phyloP scores from a whole-genome alignment of 495 filamentous ascomycete genomes.

The Elasticomyces elasticus region DNA sequence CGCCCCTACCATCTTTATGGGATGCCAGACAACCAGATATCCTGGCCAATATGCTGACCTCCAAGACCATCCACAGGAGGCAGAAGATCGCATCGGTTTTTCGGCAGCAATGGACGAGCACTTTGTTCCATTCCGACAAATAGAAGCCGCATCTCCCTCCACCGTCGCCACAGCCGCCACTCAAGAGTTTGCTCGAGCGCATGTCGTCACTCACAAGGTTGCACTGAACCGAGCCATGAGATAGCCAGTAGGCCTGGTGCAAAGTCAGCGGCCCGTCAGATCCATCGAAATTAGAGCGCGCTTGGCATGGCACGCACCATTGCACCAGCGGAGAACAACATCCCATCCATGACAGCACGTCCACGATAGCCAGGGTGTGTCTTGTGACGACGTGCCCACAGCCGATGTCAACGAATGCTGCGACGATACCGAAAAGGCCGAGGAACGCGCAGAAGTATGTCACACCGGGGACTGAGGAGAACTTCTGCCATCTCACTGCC shows the following conservation, averaged over 20 bases:
- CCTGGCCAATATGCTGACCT: too few species aligned
- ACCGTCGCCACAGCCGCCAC: not conserved
- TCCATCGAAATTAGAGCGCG: not conserved
- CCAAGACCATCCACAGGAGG: too few species aligned
- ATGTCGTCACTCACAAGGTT: too few species aligned
- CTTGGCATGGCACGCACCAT: slow-evolving; percentile 2
- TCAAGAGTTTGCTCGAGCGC: too few species aligned
- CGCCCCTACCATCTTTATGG: too few species aligned
- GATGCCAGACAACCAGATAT: too few species aligned
- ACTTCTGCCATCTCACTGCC: slow-evolving; percentile 9
- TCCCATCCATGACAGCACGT: slow-evolving; percentile 4
- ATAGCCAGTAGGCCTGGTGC: not conserved
- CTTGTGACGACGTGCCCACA: slow-evolving; percentile 6
- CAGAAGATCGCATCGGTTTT: too few species aligned
- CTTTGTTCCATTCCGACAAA: too few species aligned
- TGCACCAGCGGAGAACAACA: slow-evolving; percentile 9
- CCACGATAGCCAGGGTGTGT: slow-evolving; percentile 3
- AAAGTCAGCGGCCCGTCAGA: too few species aligned
- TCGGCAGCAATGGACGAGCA: too few species aligned
- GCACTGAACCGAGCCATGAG: too few species aligned
- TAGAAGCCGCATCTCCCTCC: too few species aligned
- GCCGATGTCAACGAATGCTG: slow-evolving; percentile 8
- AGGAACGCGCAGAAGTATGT: slow-evolving; percentile 11
- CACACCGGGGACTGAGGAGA: slow-evolving; percentile 8
- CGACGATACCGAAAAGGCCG: slow-evolving; percentile 12